phyloP scores from a whole-genome alignment of 2,329 filamentous ascomycete species.

The Scedosporium apiospermum region DNA sequence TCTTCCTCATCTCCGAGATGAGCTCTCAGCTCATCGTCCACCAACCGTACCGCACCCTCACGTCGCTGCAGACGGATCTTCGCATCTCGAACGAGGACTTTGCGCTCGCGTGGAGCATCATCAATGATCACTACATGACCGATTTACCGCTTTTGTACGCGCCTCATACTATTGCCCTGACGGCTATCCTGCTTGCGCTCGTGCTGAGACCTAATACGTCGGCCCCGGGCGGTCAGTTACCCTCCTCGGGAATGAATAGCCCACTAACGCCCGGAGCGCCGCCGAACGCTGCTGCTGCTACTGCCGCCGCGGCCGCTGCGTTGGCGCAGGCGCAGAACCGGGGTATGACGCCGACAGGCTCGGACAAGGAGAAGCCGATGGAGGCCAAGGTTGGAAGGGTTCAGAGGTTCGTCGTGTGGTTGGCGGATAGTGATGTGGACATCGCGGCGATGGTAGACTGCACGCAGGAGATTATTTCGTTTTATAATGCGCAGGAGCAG shows the following conservation, averaged over 20 bases:
- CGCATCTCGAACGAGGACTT: constrained; percentile 68
- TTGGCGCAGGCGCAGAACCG: constrained; percentile 35
- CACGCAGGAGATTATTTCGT: constrained; percentile 82
- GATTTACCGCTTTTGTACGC: constrained; percentile 79
- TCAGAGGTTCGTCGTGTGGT: constrained; percentile 60
- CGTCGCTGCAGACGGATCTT: constrained; percentile 60
- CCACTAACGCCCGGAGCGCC: constrained; percentile 4
- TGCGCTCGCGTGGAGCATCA: constrained; percentile 67
- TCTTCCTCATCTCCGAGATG: constrained; percentile 85
- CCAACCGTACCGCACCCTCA: constrained; percentile 79
- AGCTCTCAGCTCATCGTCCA: constrained; percentile 82
- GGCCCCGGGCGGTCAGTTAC: constrained; percentile 7
- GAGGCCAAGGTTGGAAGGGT: constrained; percentile 32
- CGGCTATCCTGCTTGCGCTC: constrained; percentile 75
- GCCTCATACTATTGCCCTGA: constrained; percentile 82
- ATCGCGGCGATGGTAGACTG: constrained; percentile 80
- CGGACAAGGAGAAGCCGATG: constrained; percentile 30
- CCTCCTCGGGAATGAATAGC: neutral
- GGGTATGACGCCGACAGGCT: constrained; percentile 5
- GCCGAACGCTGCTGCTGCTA: constrained; percentile 26
- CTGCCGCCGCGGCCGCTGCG: constrained; percentile 40
- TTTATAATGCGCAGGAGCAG: constrained; percentile 64
- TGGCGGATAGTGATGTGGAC: constrained; percentile 78
- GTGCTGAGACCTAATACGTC: constrained; percentile 56
- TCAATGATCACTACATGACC: constrained; percentile 90